Conservation (phyloP, 176 grass and related monocot genomes). For the Oryza glaberrima region DNA sequence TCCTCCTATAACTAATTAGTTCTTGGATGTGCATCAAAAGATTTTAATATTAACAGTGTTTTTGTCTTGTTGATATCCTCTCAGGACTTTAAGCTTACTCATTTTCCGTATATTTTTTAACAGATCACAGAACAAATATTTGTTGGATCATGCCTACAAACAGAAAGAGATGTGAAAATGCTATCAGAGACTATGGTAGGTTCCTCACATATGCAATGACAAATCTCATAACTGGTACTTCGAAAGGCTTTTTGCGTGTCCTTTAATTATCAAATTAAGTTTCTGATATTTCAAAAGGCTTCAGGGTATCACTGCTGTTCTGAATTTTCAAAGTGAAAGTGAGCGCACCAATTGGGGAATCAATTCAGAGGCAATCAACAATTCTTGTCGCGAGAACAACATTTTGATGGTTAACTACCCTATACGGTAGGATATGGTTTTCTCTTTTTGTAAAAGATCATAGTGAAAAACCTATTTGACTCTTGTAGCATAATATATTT, state of each 20-base stretch:
- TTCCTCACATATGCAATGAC: conserved; percentile 15
- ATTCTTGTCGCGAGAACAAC: conserved; percentile 70
- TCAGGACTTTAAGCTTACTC: conserved; percentile 11
- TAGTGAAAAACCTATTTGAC: conserved; percentile 25
- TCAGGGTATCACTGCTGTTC: conserved; percentile 95
- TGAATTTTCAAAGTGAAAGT: conserved; percentile 97
- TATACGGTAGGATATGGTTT: conserved; percentile 62
- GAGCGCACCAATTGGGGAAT: conserved; percentile 92
- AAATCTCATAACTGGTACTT: conserved; percentile 5
- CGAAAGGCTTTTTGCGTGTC: conserved; percentile 12
- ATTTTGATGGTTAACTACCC: conserved; percentile 97
- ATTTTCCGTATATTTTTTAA: conserved; percentile 17
- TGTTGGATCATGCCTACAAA: conserved; percentile 98
- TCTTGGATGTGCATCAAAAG: background rate
- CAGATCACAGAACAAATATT: conserved; percentile 97
- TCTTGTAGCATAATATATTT: background rate
- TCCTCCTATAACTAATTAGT: background rate
- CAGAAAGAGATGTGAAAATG: conserved; percentile 83
- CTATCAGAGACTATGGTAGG: conserved; percentile 82
- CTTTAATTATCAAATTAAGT: conserved; percentile 33
- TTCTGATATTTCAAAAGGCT: conserved; percentile 61
- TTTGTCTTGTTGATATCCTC: background rate
- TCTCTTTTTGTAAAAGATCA: conserved; percentile 1
- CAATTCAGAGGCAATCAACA: conserved; percentile 82
- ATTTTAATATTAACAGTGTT: background rate